Evolutionary conservation across 2,329 filamentous ascomycete genomes (phyloP).

Genomic region (Colletotrichum sp.): DNA sequence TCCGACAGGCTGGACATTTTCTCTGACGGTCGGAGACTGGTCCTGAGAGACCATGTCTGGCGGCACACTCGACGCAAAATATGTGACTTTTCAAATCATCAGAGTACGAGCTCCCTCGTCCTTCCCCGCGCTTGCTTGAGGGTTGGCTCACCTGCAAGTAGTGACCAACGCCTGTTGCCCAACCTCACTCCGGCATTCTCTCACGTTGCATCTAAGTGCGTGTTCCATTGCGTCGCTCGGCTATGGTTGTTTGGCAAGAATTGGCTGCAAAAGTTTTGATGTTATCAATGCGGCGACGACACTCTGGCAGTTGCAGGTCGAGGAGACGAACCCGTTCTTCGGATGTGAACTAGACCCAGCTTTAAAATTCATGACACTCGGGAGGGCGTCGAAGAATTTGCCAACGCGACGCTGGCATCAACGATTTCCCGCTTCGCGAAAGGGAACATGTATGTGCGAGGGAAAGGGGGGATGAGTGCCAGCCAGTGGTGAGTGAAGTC

Average conservation of each 20-base stretch:
- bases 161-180: slow-evolving; percentile 79
- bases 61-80: slow-evolving; percentile 80
- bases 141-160: slow-evolving; percentile 72
- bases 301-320: background rate
- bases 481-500: background rate
- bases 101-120: background rate
- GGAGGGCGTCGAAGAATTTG: background rate
- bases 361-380: background rate
- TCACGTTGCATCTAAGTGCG: slow-evolving; percentile 76
- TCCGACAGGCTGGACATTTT: slow-evolving; percentile 77
- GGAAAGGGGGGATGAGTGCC: background rate
- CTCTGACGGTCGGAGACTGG: slow-evolving; percentile 54
- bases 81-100: slow-evolving; percentile 58
- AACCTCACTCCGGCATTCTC: slow-evolving; percentile 75
- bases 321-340: background rate
- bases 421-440: background rate
- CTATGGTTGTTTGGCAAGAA: background rate
- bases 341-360: background rate
- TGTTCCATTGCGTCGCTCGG: slow-evolving; percentile 66
- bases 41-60: slow-evolving; percentile 64
- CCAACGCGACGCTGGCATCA: background rate
- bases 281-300: background rate
- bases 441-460: background rate
- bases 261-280: background rate
- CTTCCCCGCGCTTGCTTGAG: background rate